Conservation (phyloP, 352 stramenopile species). For the Phytophthora boehmeriae region DNA sequence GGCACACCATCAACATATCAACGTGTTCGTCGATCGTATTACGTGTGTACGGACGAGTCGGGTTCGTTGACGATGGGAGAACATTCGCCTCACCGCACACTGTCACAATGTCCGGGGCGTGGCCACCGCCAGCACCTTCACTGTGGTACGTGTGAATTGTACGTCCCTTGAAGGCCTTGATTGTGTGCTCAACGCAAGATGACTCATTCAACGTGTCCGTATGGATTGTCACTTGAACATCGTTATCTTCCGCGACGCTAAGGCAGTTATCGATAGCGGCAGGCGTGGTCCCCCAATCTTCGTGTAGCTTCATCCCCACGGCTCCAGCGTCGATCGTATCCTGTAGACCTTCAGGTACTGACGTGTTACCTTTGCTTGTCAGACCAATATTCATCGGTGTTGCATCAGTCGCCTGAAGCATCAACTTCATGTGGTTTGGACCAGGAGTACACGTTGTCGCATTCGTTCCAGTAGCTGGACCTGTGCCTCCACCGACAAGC, state of each 20-base stretch:
- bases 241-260: slow-evolving; percentile 89
- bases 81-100: slow-evolving; percentile 94
- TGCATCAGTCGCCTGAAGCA: slow-evolving; percentile 94
- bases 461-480: slow-evolving; percentile 92
- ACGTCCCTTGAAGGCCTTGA: slow-evolving; percentile 94
- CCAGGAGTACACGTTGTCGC: slow-evolving; percentile 97
- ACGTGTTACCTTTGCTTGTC: slow-evolving; percentile 96
- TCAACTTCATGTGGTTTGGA: slow-evolving; percentile 95
- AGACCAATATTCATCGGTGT: slow-evolving; percentile 97
- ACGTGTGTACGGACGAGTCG: slow-evolving; percentile 94
- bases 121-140: slow-evolving; percentile 92
- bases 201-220: slow-evolving; percentile 98
- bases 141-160: slow-evolving; percentile 98
- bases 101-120: slow-evolving; percentile 98
- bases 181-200: slow-evolving; percentile 94
- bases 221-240: slow-evolving; percentile 97
- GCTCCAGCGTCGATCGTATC: slow-evolving; percentile 93
- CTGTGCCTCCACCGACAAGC: slow-evolving; percentile 90
- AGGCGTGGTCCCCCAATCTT: slow-evolving; percentile 98
- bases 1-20: slow-evolving; percentile 99
- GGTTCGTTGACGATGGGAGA: slow-evolving; percentile 96
- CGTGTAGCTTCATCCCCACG: slow-evolving; percentile 96
- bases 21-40: slow-evolving; percentile 99
- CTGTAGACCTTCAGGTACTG: slow-evolving; percentile 81
- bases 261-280: slow-evolving; percentile 95